Percentiles rank a stretch among this genome's conserved stretches.
phyloP scores from a whole-genome alignment of 495 filamentous ascomycete genomes.

The Aspergillus leporis region DNA sequence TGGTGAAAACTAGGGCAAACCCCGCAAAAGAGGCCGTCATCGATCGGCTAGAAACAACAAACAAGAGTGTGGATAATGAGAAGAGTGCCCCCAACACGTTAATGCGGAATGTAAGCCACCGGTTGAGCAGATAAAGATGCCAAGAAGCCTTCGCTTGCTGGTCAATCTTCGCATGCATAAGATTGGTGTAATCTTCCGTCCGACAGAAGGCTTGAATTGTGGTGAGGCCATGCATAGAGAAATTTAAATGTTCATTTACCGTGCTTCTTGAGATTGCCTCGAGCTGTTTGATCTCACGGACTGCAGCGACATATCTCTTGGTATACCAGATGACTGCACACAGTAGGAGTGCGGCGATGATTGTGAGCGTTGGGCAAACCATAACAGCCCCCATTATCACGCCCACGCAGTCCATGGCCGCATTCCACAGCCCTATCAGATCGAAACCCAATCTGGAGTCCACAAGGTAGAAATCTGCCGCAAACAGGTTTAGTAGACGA shows the following conservation, averaged over 20 bases:
- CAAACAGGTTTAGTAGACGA: conserved; percentile 70
- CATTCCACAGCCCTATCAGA: conserved; percentile 51
- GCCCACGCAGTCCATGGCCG: conserved; percentile 27
- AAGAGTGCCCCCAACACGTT: conserved; percentile 62
- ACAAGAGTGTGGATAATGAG: conserved; percentile 51
- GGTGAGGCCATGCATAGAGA: conserved; percentile 60
- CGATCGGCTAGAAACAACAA: conserved; percentile 52
- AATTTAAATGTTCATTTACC: conserved; percentile 67
- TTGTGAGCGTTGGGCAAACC: conserved; percentile 20
- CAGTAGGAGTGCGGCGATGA: conserved; percentile 15
- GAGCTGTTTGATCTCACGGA: conserved; percentile 66
- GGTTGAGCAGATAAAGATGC: conserved; percentile 65
- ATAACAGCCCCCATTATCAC: conserved; percentile 21
- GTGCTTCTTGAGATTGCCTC: conserved; percentile 65
- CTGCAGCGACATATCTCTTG: conserved; percentile 58
- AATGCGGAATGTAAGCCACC: conserved; percentile 68
- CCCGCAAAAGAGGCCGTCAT: conserved; percentile 69
- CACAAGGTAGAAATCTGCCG: conserved; percentile 65
- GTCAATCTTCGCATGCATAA: conserved; percentile 62
- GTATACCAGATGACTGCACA: conserved; percentile 54
- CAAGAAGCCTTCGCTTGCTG: conserved; percentile 54
- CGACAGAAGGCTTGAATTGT: conserved; percentile 71
- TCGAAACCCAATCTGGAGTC: conserved; percentile 60
- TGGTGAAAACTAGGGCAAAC: conserved; percentile 57
- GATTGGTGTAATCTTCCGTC: conserved; percentile 53